These are phyloP conservation scores for Cicer judaicum DNA, from an alignment of 306 rosid genomes.

Conservation along the genomic window DNA sequence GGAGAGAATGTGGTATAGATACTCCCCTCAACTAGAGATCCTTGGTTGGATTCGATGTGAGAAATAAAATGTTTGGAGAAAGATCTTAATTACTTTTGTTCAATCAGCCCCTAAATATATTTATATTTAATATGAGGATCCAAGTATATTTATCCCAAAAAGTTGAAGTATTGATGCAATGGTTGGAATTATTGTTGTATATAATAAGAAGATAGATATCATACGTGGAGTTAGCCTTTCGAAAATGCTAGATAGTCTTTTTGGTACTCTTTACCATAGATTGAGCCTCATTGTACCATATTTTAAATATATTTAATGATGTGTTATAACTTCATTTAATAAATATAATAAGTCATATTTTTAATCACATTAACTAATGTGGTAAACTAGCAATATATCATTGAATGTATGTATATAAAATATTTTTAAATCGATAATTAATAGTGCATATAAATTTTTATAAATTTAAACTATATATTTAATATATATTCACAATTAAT, in stretches of 20 bases:
- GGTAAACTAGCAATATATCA: too few relatives aligned
- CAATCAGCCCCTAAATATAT: not conserved
- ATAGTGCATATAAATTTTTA: too few relatives aligned
- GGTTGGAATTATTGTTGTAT: not conserved
- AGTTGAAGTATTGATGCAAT: not conserved
- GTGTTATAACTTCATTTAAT: too few relatives aligned
- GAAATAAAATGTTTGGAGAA: not conserved
- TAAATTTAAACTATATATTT: too few relatives aligned
- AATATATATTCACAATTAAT: not conserved
- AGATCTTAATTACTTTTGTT: not conserved
- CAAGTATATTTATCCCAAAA: not conserved
- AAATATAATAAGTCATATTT: too few relatives aligned
- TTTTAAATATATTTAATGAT: too few relatives aligned
- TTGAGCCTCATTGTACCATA: not conserved
- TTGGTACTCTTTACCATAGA: not conserved
- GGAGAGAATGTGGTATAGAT: not conserved
- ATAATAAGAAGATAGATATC: not conserved
- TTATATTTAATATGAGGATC: not conserved
- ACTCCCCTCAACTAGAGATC: not conserved
- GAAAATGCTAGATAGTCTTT: not conserved
- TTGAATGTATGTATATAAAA: too few relatives aligned
- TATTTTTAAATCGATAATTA: too few relatives aligned
- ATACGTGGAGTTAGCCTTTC: not conserved
- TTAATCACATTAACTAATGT: too few relatives aligned
- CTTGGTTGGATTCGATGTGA: not conserved